Conservation (phyloP, 2,329 filamentous ascomycete species). For the Diaporthe sp. region DNA sequence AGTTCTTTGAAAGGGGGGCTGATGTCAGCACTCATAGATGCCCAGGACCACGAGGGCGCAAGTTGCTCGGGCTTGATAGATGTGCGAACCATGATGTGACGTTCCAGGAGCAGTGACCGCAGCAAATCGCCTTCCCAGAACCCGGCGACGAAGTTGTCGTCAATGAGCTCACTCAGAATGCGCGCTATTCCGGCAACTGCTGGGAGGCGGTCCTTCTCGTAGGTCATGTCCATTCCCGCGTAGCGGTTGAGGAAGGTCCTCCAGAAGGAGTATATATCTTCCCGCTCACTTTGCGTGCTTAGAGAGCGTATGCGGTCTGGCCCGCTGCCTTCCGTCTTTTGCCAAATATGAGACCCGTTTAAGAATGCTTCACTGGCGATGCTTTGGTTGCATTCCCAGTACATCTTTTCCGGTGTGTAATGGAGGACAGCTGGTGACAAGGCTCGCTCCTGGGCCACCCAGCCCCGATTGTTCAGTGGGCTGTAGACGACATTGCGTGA, state of each 20-base stretch:
- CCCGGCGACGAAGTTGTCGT: not conserved
- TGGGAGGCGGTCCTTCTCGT: not conserved
- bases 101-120: not conserved
- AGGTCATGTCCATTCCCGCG: not conserved
- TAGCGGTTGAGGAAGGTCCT: not conserved
- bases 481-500: not conserved
- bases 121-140: not conserved
- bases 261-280: not conserved
- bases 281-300: not conserved
- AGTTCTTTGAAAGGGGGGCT: rapidly evolving
- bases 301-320: not conserved
- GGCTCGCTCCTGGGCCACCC: slow-evolving; percentile 12
- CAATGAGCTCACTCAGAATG: not conserved
- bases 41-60: slow-evolving; percentile 15
- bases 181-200: not conserved
- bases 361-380: not conserved
- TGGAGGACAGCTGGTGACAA: not conserved
- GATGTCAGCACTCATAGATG: not conserved
- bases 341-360: not conserved
- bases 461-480: not conserved
- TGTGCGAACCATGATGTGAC: not conserved
- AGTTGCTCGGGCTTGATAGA: not conserved
- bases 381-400: not conserved
- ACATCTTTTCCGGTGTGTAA: not conserved
- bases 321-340: rapidly evolving